These are phyloP conservation scores for Vickermania ingenoplastis DNA, from an alignment of 208 protist genomes.

Conservation along the genomic window DNA sequence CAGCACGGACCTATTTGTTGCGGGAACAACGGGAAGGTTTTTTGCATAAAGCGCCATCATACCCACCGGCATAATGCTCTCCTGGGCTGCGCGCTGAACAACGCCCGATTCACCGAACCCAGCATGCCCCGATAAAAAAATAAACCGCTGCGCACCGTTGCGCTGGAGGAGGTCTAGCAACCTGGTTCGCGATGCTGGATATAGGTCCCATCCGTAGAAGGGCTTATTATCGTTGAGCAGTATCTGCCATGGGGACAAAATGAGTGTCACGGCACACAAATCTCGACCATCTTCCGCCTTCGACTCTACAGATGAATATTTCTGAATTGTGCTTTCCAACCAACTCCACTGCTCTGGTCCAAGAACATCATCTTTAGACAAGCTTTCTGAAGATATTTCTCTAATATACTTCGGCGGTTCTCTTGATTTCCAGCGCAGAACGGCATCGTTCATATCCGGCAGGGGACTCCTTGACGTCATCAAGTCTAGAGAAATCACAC, in stretches of 20 bases:
- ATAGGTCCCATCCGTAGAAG: constrained; percentile 53
- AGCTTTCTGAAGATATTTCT: neutral
- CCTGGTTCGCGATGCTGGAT: constrained; percentile 31
- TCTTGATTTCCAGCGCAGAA: constrained; percentile 7
- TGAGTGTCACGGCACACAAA: constrained; percentile 50
- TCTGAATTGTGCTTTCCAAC: constrained; percentile 41
- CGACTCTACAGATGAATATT: constrained; percentile 10
- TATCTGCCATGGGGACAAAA: constrained; percentile 61
- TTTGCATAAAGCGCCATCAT: constrained; percentile 4
- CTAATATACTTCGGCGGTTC: neutral
- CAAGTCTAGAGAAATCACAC: constrained; percentile 32
- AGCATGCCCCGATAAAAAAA: constrained; percentile 76
- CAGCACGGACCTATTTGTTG: constrained; percentile 4
- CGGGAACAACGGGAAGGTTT: constrained; percentile 5
- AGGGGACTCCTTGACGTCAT: constrained; percentile 14
- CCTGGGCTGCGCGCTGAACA: constrained; percentile 10
- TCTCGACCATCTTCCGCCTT: constrained; percentile 2
- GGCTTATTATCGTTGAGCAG: constrained; percentile 70
- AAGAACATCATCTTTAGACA: constrained; percentile 34
- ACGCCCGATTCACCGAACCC: constrained; percentile 57
- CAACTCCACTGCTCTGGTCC: constrained; percentile 73
- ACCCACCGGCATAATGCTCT: constrained; percentile 6
- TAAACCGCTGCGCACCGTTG: constrained; percentile 27
- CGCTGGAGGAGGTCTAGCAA: constrained; percentile 45
- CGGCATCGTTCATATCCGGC: constrained; percentile 14